Evolutionary conservation across 352 stramenopile genomes (phyloP).

Genomic region (Peronospora tabacina): DNA sequence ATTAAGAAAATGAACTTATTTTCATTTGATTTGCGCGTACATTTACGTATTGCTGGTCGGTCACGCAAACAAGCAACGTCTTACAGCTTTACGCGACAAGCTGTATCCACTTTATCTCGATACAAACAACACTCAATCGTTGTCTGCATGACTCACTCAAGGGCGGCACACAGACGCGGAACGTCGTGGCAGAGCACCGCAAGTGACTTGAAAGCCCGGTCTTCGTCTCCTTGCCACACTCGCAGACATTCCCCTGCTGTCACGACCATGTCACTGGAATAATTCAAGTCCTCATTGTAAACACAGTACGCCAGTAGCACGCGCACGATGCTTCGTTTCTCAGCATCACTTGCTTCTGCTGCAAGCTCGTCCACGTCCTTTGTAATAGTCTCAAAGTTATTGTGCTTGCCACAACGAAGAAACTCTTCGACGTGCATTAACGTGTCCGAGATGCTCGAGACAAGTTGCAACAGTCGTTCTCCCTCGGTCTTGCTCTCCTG

Average conservation of each 20-base stretch:
- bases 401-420: slow-evolving; percentile 44
- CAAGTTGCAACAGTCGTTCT: slow-evolving; percentile 29
- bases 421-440: slow-evolving; percentile 50
- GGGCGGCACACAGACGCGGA: slow-evolving; percentile 40
- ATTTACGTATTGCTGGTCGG: not conserved
- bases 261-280: slow-evolving; percentile 52
- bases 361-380: slow-evolving; percentile 38
- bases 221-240: slow-evolving; percentile 58
- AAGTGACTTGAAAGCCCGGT: slow-evolving; percentile 64
- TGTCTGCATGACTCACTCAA: slow-evolving; percentile 16
- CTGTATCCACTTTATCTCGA: slow-evolving; percentile 13
- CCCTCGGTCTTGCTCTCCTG: slow-evolving; percentile 14
- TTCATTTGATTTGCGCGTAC: slow-evolving; percentile 1
- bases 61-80: not conserved
- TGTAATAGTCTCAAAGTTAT: slow-evolving; percentile 40
- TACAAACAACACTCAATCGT: slow-evolving; percentile 11
- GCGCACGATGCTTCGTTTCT: slow-evolving; percentile 41
- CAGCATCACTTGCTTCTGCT: slow-evolving; percentile 27
- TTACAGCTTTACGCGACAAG: slow-evolving; percentile 4
- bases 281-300: slow-evolving; percentile 66
- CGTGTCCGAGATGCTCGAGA: slow-evolving; percentile 28
- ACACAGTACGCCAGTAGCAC: slow-evolving; percentile 65
- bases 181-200: slow-evolving; percentile 57
- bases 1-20: slow-evolving; percentile 8
- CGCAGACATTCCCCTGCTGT: slow-evolving; percentile 56